Evolutionary conservation across 2,329 filamentous ascomycete genomes (phyloP).

Genomic region (Zelopaecilomyces penicillatus): DNA sequence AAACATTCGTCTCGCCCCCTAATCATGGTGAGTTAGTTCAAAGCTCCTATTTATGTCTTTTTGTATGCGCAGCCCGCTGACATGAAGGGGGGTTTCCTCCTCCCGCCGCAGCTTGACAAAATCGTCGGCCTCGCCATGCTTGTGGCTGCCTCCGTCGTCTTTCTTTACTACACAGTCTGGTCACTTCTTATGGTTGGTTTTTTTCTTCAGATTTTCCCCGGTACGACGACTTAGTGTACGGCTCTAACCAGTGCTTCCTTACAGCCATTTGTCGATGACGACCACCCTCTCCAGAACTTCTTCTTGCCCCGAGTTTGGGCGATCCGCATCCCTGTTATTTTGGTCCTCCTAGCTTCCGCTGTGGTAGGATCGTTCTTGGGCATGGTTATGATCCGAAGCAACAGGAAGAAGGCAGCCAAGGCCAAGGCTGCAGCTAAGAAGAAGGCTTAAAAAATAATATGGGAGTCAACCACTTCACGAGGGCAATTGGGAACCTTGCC

Average conservation of each 20-base stretch:
- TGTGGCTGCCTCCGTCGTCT: conserved; percentile 55
- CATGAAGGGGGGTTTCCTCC: too few relatives aligned
- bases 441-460: conserved; percentile 54
- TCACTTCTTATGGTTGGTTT: conserved; percentile 82
- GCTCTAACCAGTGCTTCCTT: neutral
- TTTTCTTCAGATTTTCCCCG: neutral
- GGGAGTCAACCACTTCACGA: neutral
- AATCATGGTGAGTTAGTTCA: too few relatives aligned
- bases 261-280: conserved; percentile 93
- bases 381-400: conserved; percentile 98
- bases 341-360: conserved; percentile 82
- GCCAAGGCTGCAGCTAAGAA: conserved; percentile 77
- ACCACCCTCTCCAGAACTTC: conserved; percentile 86
- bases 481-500: too few relatives aligned
- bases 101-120: conserved; percentile 70
- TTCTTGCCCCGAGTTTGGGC: conserved; percentile 98
- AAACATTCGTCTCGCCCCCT: too few relatives aligned
- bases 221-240: neutral
- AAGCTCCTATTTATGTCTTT: too few relatives aligned
- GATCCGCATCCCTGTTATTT: conserved; percentile 94
- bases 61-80: too few relatives aligned
- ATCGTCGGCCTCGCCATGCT: conserved; percentile 61
- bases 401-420: conserved; percentile 95
- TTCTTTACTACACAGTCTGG: conserved; percentile 93
- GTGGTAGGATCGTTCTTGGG: conserved; percentile 94